These are phyloP conservation scores for Chiua virens DNA, from an alignment of 768 basidiomycete species.

Conservation along the genomic window DNA sequence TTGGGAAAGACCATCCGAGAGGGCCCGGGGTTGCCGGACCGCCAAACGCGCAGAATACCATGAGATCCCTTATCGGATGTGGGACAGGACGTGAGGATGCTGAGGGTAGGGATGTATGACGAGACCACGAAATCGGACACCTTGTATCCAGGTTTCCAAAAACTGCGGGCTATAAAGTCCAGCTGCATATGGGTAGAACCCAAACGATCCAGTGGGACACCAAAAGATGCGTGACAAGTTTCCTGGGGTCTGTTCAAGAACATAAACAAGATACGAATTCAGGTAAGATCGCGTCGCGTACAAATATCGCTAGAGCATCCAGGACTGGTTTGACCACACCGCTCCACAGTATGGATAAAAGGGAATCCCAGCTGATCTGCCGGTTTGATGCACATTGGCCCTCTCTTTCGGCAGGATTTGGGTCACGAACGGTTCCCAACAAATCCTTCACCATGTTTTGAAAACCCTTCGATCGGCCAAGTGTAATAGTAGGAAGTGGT, in stretches of 20 bases:
- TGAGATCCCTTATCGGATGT: neutral
- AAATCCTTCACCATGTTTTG: neutral
- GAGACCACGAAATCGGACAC: neutral
- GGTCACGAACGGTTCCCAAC: too few relatives aligned
- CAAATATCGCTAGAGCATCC: neutral
- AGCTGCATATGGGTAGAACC: constrained; percentile 1
- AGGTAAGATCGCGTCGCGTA: neutral
- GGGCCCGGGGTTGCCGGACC: constrained; percentile 10
- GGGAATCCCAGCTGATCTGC: too few relatives aligned
- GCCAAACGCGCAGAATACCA: neutral
- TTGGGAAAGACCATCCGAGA: constrained; percentile 2
- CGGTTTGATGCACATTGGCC: too few relatives aligned
- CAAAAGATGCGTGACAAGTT: too few relatives aligned
- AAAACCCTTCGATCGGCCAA: neutral
- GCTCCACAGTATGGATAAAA: neutral
- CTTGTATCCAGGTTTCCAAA: neutral
- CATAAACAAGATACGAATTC: neutral
- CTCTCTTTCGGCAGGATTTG: too few relatives aligned
- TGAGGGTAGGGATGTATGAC: constrained; percentile 11
- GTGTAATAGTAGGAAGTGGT: neutral
- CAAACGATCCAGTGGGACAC: neutral
- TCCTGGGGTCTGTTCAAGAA: neutral
- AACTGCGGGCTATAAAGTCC: neutral
- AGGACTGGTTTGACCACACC: neutral
- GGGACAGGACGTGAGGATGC: constrained; percentile 8